Conservation (phyloP, 805 yeast species). For the Limtongozyma cylindracea region DNA sequence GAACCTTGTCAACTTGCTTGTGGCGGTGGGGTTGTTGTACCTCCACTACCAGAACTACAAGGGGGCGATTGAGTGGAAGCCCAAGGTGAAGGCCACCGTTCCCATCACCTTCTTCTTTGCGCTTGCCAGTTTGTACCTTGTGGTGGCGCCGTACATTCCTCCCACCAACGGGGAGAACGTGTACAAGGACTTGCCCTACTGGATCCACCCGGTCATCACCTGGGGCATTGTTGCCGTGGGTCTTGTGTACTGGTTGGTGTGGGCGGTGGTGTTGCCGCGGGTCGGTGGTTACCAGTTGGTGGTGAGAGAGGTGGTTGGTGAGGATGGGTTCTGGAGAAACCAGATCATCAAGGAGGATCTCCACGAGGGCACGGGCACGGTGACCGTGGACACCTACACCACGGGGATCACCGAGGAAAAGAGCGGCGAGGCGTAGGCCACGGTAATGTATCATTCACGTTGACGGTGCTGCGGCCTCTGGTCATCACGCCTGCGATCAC, state of each 20-base stretch:
- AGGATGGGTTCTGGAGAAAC: conserved; percentile 53
- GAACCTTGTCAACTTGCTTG: conserved; percentile 44
- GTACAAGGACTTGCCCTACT: conserved; percentile 49
- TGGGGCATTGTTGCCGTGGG: conserved; percentile 53
- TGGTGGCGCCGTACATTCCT: conserved; percentile 60
- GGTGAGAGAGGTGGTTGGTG: conserved; percentile 27
- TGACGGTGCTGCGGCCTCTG: no score
- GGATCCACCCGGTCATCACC: conserved; percentile 61
- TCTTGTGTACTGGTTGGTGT: conserved; percentile 36
- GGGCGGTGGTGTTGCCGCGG: conserved; percentile 33
- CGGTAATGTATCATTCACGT: no score
- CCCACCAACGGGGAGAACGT: conserved; percentile 43
- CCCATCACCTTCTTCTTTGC: conserved; percentile 41
- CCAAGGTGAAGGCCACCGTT: conserved; percentile 41
- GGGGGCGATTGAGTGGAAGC: conserved; percentile 35
- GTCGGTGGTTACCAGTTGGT: conserved; percentile 24
- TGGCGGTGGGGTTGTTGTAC: conserved; percentile 36
- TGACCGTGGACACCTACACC: no score
- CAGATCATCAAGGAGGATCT: conserved; percentile 15
- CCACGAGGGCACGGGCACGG: no score
- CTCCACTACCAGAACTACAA: conserved; percentile 22
- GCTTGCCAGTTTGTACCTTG: conserved; percentile 37
- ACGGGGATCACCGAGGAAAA: no score
- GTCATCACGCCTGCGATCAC: no score
- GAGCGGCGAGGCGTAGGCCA: no score